phyloP scores from a whole-genome alignment of 2,329 filamentous ascomycete genomes.

The Pseudogymnoascus sp. region DNA sequence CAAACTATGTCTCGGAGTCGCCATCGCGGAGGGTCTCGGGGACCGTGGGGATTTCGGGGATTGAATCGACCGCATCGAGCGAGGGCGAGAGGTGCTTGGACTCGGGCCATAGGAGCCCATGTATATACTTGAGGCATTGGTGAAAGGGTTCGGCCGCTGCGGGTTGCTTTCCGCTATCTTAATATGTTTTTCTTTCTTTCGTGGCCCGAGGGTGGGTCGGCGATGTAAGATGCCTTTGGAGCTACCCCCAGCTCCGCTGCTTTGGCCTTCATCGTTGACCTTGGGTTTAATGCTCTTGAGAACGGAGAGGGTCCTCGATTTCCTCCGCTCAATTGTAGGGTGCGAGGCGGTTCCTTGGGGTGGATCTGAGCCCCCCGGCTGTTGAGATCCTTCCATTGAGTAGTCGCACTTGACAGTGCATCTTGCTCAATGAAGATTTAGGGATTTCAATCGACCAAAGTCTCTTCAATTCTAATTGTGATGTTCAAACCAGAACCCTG shows the following conservation, averaged over 20 bases:
- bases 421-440: not conserved
- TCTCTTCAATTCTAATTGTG: not conserved
- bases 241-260: not conserved
- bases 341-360: not conserved
- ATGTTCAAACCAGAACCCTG: not conserved
- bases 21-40: not conserved
- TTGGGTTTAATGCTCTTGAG: not conserved
- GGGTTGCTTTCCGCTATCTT: conserved; percentile 19
- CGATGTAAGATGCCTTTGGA: conserved; percentile 18
- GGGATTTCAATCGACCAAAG: not conserved
- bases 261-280: not conserved
- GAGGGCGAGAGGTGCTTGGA: conserved; percentile 23
- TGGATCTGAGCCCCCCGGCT: not conserved
- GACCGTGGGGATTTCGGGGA: conserved; percentile 11
- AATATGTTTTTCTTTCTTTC: conserved; percentile 21
- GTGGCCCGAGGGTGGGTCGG: conserved; percentile 10
- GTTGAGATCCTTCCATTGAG: conserved; percentile 2
- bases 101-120: conserved; percentile 27
- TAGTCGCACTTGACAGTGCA: not conserved
- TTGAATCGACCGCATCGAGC: conserved; percentile 14
- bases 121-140: conserved; percentile 25
- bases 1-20: not conserved
- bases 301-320: not conserved
- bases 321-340: not conserved
- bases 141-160: conserved; percentile 15